These are phyloP conservation scores for Hypoxylon sp. DNA, from an alignment of 2,329 filamentous ascomycete species.

Conservation along the genomic window DNA sequence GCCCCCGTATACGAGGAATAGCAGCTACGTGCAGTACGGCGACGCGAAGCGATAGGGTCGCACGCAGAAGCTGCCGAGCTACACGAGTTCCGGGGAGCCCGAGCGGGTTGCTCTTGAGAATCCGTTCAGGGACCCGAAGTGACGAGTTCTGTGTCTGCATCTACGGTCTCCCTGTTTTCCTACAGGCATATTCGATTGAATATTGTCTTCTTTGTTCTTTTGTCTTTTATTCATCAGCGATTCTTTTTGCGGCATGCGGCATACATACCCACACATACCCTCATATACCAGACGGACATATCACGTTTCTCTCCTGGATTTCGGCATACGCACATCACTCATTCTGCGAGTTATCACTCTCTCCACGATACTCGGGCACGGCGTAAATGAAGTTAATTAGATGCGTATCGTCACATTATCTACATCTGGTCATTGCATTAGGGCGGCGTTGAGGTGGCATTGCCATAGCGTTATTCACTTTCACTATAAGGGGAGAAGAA, in stretches of 20 bases:
- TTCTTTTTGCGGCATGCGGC: slow-evolving; percentile 5
- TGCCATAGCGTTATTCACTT: slow-evolving; percentile 10
- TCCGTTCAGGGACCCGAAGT: slow-evolving; percentile 28
- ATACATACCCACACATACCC: slow-evolving; percentile 21
- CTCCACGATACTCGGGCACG: slow-evolving; percentile 1
- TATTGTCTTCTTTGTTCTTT: slow-evolving; percentile 7
- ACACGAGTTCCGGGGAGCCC: slow-evolving; percentile 1
- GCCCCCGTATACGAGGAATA: slow-evolving; percentile 39
- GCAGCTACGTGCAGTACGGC: slow-evolving; percentile 43
- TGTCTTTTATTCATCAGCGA: slow-evolving; percentile 18
- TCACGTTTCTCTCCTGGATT: slow-evolving; percentile 5
- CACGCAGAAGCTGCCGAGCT: slow-evolving; percentile 5
- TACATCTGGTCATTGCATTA: slow-evolving; percentile 8
- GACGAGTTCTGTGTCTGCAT: neutral
- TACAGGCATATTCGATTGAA: neutral
- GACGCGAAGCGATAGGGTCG: slow-evolving; percentile 37
- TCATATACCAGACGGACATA: slow-evolving; percentile 7
- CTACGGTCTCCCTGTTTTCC: neutral
- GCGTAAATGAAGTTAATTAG: slow-evolving; percentile 12
- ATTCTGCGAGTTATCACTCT: neutral
- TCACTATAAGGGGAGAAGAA: slow-evolving; percentile 5
- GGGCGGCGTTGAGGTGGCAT: slow-evolving; percentile 14
- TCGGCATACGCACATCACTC: neutral
- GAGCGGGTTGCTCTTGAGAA: slow-evolving; percentile 10
- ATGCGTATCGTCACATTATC: neutral